phyloP scores from a whole-genome alignment of 306 rosid species.

The Fragaria nilgerrensis region DNA sequence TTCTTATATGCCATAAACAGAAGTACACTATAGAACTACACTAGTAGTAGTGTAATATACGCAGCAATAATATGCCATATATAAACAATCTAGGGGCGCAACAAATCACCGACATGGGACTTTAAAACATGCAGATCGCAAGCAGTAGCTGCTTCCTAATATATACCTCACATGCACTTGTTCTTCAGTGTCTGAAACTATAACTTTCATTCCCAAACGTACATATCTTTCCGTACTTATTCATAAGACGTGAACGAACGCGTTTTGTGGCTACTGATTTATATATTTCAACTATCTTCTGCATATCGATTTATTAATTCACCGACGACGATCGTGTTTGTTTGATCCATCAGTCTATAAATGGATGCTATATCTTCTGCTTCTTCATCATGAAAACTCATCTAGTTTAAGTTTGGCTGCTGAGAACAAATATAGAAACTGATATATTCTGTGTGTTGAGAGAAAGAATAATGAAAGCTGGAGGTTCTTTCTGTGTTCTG shows the following conservation, averaged over 20 bases:
- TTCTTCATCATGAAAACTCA: neutral
- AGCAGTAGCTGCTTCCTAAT: neutral
- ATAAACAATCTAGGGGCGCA: neutral
- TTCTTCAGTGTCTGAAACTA: conserved; percentile 2
- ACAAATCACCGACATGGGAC: conserved; percentile 29
- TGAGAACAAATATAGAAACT: neutral
- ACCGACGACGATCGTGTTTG: conserved; percentile 2
- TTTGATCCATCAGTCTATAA: conserved; percentile 3
- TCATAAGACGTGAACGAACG: conserved; percentile 25
- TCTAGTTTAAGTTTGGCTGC: neutral
- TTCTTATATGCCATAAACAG: too few relatives aligned
- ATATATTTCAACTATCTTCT: neutral
- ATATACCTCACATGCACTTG: conserved; percentile 28
- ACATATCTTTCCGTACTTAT: conserved; percentile 14
- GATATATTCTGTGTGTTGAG: neutral
- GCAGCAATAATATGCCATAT: neutral
- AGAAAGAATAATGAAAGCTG: neutral
- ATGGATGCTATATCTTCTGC: neutral
- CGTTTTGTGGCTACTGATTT: conserved; percentile 13
- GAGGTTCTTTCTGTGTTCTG: conserved; percentile 30
- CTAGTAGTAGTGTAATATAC: neutral
- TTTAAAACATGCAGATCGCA: conserved; percentile 2
- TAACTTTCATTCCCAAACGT: conserved; percentile 1
- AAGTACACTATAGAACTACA: too few relatives aligned
- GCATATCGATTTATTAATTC: neutral